These are phyloP conservation scores for Russula dissimulans DNA, from an alignment of 768 basidiomycete species.

Conservation along the genomic window DNA sequence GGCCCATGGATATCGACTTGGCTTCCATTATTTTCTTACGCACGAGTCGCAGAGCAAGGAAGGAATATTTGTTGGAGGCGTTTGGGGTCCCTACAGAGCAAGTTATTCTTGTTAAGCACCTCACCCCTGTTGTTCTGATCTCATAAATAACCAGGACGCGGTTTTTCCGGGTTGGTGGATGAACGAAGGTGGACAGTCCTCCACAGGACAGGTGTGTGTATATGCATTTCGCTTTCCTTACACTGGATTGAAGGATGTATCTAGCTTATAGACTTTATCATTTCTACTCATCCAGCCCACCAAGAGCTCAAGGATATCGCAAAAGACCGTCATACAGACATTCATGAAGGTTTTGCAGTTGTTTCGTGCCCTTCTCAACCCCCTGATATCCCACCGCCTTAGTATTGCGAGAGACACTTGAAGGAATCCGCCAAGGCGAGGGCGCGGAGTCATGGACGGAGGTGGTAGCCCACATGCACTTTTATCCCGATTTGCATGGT, in stretches of 20 bases:
- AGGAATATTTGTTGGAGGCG: conserved; percentile 80
- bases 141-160: conserved; percentile 47
- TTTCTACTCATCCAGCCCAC: conserved; percentile 87
- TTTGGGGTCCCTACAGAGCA: conserved; percentile 88
- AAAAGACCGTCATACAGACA: conserved; percentile 47
- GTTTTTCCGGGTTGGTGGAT: conserved; percentile 97
- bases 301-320: conserved; percentile 54
- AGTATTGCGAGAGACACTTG: conserved; percentile 71
- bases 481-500: conserved; percentile 96
- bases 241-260: neutral
- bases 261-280: conserved; percentile 88
- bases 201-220: conserved; percentile 78
- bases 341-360: conserved; percentile 41
- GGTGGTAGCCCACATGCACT: conserved; percentile 80
- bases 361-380: neutral
- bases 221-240: neutral
- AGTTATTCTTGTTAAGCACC: conserved; percentile 7
- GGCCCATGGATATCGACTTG: neutral
- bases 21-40: neutral
- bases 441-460: conserved; percentile 61
- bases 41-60: conserved; percentile 52
- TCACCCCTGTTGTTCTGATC: neutral
- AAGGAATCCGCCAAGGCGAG: conserved; percentile 49
- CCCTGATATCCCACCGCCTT: neutral
- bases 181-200: conserved; percentile 99